These are phyloP conservation scores for Trichothecium sympodiale DNA, from an alignment of 2,329 filamentous ascomycete genomes.

Conservation along the genomic window DNA sequence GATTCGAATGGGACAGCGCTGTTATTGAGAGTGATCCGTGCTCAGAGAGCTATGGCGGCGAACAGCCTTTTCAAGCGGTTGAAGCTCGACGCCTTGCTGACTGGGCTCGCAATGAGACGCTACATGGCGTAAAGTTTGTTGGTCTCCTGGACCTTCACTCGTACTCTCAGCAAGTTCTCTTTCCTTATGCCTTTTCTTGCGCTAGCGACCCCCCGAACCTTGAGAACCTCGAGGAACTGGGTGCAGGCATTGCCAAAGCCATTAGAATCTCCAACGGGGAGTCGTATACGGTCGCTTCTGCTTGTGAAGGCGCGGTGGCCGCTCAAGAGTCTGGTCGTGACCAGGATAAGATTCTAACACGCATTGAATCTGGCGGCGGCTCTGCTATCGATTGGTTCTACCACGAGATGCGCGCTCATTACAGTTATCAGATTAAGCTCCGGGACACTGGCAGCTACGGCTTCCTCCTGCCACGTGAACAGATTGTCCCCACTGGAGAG, in stretches of 20 bases:
- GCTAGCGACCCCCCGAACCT: constrained; percentile 65
- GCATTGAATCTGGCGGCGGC: constrained; percentile 68
- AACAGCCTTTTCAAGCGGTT: constrained; percentile 69
- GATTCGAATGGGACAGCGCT: constrained; percentile 70
- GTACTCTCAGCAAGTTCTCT: constrained; percentile 90
- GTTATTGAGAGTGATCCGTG: constrained; percentile 65
- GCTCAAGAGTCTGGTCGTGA: constrained; percentile 10
- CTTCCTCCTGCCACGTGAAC: constrained; percentile 74
- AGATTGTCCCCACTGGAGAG: constrained; percentile 82
- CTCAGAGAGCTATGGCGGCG: constrained; percentile 81
- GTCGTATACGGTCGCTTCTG: constrained; percentile 66
- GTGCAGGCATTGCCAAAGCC: constrained; percentile 75
- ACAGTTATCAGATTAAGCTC: constrained; percentile 89
- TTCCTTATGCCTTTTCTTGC: constrained; percentile 86
- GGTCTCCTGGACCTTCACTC: constrained; percentile 85
- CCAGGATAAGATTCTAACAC: constrained; percentile 13
- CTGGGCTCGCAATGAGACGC: constrained; percentile 74
- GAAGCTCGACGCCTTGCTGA: constrained; percentile 66
- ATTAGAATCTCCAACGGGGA: constrained; percentile 74
- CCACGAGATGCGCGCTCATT: constrained; percentile 69
- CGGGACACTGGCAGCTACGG: constrained; percentile 90
- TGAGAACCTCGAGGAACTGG: constrained; percentile 87
- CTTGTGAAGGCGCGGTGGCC: constrained; percentile 68
- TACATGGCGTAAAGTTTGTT: constrained; percentile 65
- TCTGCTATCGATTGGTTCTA: constrained; percentile 94